Evolutionary conservation across 2,329 filamentous ascomycete species (phyloP), one percentile per base, ranked within the genome.

Genomic region (Gremmenia infestans): DNA sequence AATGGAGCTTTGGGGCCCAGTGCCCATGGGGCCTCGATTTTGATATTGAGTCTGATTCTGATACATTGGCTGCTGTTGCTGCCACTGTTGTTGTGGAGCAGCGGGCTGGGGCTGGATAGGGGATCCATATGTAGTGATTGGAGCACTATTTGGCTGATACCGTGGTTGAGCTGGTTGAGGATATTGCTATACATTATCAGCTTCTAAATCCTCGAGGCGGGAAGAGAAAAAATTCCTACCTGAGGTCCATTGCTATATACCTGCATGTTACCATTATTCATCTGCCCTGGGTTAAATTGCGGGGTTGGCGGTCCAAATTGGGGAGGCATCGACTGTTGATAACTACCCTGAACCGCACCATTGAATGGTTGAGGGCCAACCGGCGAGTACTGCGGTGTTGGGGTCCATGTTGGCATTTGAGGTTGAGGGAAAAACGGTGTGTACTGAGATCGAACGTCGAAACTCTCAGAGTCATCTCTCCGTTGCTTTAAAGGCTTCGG

Each of bases 361-460:
- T 74, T 80, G 28, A 75, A 73, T 53, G 75, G 73, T 60, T 77
- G 78, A 52, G 73, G 68, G 60, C 76, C 79, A 28, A 76, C 72
- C 39, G 79, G 72, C 19, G 77, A 71, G 64, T 81, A 85, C 59
- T 82, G 81, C 23, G 79, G 75, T 48, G 61, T 77, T 70, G 80
- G 70, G 11, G 78, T 74, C 83, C 83, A 86, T 4, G 79, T 79
- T 36, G 77, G 73, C 63, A 83, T 81, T 57, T 81, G 78, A 60
- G 76, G 75, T 22, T 74, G 72, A 23, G 79, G 78, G 70, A 83
- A 88, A 67, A 83, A 87, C 4, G 83, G 77, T n/a, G 83, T 82
- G 69, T 89, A 92, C 56, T 88, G 84, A 55, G 83, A 82, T 52
- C 84, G 76, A 11, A 82, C 82, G 65, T 87, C 84, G 59, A 87